phyloP scores from a whole-genome alignment of 1,139 yeast genomes.

The Lodderomyces beijingensis region DNA sequence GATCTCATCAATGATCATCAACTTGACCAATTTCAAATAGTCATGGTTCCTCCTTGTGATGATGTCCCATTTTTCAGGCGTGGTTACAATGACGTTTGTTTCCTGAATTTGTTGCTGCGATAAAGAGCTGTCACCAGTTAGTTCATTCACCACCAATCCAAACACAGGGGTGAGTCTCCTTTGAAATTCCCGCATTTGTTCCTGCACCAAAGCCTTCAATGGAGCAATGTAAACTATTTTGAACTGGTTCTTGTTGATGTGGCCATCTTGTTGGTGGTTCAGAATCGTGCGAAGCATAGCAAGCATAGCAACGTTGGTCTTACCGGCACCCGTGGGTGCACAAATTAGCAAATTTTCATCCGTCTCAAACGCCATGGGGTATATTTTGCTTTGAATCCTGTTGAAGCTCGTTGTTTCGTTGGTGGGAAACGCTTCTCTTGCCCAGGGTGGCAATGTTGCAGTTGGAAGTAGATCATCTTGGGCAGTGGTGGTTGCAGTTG shows the following conservation, averaged over 20 bases:
- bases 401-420: conserved; percentile 66
- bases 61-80: conserved; percentile 98
- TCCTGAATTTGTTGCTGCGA: conserved; percentile 72
- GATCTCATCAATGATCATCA: conserved; percentile 89
- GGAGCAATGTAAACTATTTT: conserved; percentile 93
- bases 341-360: conserved; percentile 78
- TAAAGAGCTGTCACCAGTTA: conserved; percentile 86
- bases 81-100: conserved; percentile 84
- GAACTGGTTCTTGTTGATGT: conserved; percentile 53
- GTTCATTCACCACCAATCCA: conserved; percentile 75
- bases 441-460: conserved; percentile 74
- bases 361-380: conserved; percentile 65
- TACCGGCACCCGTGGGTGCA: conserved; percentile 99
- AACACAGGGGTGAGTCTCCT: conserved; percentile 57
- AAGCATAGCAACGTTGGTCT: conserved; percentile 90
- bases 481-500: conserved; percentile 37
- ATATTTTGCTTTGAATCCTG: conserved; percentile 79
- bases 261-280: conserved; percentile 46
- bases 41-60: conserved; percentile 70
- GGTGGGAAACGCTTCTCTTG: conserved; percentile 68
- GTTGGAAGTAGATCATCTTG: conserved; percentile 56
- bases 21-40: conserved; percentile 57
- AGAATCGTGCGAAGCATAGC: conserved; percentile 62
- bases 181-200: conserved; percentile 84
- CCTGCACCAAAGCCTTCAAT: conserved; percentile 89